Percentiles rank a stretch among this genome's conserved stretches.
These are phyloP conservation scores for Antitrichia curtipendula DNA, from an alignment of 225 moss, liverwort and hornwort genomes.

Conservation along the genomic window DNA sequence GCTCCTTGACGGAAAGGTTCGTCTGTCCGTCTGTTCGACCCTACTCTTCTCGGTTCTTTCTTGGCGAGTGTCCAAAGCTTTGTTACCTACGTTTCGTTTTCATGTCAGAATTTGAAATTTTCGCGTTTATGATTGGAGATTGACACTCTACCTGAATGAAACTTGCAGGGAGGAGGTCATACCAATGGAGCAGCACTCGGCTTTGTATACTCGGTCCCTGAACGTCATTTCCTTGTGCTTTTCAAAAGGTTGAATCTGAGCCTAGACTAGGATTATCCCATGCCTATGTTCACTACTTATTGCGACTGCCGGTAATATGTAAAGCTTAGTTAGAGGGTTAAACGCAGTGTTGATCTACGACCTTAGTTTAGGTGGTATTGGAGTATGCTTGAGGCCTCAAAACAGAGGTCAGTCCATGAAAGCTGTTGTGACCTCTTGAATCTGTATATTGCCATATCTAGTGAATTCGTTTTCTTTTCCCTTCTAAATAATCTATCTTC, in stretches of 20 bases:
- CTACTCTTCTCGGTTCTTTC: background rate
- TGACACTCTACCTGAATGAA: background rate
- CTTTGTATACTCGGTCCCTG: slow-evolving; percentile 91
- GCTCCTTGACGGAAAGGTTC: slow-evolving; percentile 93
- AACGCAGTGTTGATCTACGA: slow-evolving; percentile 5
- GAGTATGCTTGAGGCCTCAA: slow-evolving; percentile 1
- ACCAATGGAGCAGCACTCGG: slow-evolving; percentile 98
- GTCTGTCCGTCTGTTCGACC: background rate
- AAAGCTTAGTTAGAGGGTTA: background rate
- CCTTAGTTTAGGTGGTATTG: background rate
- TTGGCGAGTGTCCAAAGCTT: background rate
- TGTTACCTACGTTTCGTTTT: background rate
- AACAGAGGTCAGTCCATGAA: background rate
- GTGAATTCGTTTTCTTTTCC: background rate
- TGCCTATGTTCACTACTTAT: background rate
- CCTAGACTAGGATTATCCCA: slow-evolving; percentile 10
- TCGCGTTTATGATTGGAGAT: background rate
- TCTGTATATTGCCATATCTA: slow-evolving; percentile 23
- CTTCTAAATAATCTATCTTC: background rate
- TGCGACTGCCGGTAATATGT: background rate
- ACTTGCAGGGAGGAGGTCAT: slow-evolving; percentile 77
- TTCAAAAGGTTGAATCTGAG: slow-evolving; percentile 83
- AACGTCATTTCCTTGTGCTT: slow-evolving; percentile 94
- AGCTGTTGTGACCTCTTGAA: slow-evolving; percentile 1
- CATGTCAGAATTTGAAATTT: background rate